A percentile compares a stretch with the other conserved stretches of the same genome.
These are phyloP conservation scores for Sporothrix pseudoabietina DNA, from an alignment of 2,329 filamentous ascomycete genomes.

Conservation along the genomic window DNA sequence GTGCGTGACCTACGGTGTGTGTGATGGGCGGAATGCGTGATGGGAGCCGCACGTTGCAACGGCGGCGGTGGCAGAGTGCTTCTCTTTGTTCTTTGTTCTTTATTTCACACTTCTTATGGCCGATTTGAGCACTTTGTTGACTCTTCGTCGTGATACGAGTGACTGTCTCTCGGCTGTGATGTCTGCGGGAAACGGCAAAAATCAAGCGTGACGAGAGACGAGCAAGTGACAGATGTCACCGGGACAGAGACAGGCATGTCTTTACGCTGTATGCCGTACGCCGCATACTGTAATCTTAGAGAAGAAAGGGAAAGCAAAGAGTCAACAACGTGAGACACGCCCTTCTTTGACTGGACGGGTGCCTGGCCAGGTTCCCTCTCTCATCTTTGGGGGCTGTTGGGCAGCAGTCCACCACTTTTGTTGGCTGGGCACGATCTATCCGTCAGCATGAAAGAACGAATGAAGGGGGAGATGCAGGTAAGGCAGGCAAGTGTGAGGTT, in stretches of 20 bases:
- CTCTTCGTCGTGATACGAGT: background rate
- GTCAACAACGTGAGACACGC: slow-evolving; percentile 3
- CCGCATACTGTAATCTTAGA: background rate
- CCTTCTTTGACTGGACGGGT: background rate
- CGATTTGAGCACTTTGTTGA: background rate
- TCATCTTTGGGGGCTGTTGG: background rate
- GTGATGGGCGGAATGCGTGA: slow-evolving; percentile 4
- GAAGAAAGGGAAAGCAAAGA: background rate
- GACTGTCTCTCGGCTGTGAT: background rate
- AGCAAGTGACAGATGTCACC: slow-evolving; percentile 8
- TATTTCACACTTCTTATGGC: background rate
- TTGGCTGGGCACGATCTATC: background rate
- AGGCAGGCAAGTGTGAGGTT: background rate
- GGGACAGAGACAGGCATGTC: background rate
- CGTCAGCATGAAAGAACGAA: background rate
- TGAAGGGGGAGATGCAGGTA: background rate
- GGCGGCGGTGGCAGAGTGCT: slow-evolving; percentile 5
- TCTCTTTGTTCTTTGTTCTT: background rate
- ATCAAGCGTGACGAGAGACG: background rate
- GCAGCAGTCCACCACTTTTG: background rate
- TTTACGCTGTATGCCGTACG: background rate
- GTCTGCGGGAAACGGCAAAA: background rate
- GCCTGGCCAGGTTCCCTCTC: background rate
- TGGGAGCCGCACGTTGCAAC: slow-evolving; percentile 12
- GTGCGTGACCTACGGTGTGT: background rate